Evolutionary conservation across 352 stramenopile genomes (phyloP).

Genomic region (Thraustotheca clavata): DNA sequence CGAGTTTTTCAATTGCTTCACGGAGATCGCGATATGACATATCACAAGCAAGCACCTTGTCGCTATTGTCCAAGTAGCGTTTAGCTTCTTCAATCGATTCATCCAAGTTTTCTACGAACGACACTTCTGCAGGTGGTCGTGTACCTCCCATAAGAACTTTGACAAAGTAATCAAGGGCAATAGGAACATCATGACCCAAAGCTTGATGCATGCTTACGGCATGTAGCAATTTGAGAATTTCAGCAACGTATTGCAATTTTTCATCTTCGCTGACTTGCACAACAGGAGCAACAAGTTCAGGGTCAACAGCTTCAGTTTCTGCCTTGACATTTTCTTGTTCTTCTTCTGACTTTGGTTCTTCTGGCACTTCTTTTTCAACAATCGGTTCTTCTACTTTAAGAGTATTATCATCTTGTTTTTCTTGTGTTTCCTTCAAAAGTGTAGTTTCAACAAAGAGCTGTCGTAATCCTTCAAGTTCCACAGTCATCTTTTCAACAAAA

Average conservation of each 20-base stretch:
- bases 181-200: slow-evolving; percentile 62
- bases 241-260: slow-evolving; percentile 45
- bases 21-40: slow-evolving; percentile 56
- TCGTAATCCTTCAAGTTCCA: slow-evolving; percentile 61
- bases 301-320: slow-evolving; percentile 20
- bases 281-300: not conserved
- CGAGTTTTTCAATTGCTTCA: slow-evolving; percentile 46
- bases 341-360: slow-evolving; percentile 1
- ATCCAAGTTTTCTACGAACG: slow-evolving; percentile 67
- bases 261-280: slow-evolving; percentile 19
- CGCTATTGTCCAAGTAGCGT: slow-evolving; percentile 51
- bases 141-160: slow-evolving; percentile 79
- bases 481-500: slow-evolving; percentile 64
- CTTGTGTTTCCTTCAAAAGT: slow-evolving; percentile 23
- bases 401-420: not conserved
- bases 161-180: slow-evolving; percentile 77
- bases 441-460: slow-evolving; percentile 63
- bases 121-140: slow-evolving; percentile 58
- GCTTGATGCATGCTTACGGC: slow-evolving; percentile 67
- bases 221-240: slow-evolving; percentile 70
- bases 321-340: not conserved
- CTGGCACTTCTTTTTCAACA: not conserved
- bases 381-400: slow-evolving; percentile 15
- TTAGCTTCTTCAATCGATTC: slow-evolving; percentile 72
- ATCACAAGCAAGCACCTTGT: slow-evolving; percentile 67